Conservation (phyloP, 2,329 filamentous ascomycete genomes). For the Lasiodiplodia gonubiensis region DNA sequence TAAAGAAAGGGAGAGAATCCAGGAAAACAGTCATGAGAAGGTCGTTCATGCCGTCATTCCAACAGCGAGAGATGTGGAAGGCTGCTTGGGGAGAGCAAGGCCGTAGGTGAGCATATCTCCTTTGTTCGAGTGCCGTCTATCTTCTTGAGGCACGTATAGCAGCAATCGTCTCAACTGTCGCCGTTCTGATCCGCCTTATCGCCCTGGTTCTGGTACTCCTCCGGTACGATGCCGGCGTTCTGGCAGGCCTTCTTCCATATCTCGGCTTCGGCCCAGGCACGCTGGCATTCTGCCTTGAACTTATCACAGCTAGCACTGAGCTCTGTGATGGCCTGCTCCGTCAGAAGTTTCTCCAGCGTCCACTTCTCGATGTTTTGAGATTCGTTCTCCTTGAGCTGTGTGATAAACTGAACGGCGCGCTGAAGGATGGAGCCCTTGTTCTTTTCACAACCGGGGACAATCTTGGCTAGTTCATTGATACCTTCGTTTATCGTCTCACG, state of each 20-base stretch:
- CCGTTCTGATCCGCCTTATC: slow-evolving; percentile 46
- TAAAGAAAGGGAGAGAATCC: neutral
- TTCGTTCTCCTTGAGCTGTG: slow-evolving; percentile 92
- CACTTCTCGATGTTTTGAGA: slow-evolving; percentile 93
- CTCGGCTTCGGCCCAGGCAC: slow-evolving; percentile 77
- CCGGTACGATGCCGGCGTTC: slow-evolving; percentile 47
- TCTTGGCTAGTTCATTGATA: slow-evolving; percentile 96
- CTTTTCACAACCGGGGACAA: slow-evolving; percentile 97
- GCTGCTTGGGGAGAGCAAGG: neutral
- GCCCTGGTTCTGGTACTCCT: slow-evolving; percentile 48
- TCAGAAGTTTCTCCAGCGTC: slow-evolving; percentile 88
- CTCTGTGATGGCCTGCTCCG: slow-evolving; percentile 87
- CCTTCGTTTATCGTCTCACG: slow-evolving; percentile 99
- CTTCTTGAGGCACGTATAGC: neutral
- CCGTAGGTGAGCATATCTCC: neutral
- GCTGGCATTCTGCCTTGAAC: slow-evolving; percentile 78
- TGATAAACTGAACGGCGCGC: slow-evolving; percentile 92
- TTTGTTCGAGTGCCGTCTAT: neutral
- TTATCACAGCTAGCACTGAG: slow-evolving; percentile 87
- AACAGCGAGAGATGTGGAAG: neutral
- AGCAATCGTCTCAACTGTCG: slow-evolving; percentile 36
- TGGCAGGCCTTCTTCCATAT: slow-evolving; percentile 69
- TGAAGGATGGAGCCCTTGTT: slow-evolving; percentile 98
- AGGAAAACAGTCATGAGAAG: slow-evolving; percentile 24
- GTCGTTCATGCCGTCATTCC: slow-evolving; percentile 25